phyloP scores from a whole-genome alignment of 805 yeast genomes.

The Pichia sporocuriosa region DNA sequence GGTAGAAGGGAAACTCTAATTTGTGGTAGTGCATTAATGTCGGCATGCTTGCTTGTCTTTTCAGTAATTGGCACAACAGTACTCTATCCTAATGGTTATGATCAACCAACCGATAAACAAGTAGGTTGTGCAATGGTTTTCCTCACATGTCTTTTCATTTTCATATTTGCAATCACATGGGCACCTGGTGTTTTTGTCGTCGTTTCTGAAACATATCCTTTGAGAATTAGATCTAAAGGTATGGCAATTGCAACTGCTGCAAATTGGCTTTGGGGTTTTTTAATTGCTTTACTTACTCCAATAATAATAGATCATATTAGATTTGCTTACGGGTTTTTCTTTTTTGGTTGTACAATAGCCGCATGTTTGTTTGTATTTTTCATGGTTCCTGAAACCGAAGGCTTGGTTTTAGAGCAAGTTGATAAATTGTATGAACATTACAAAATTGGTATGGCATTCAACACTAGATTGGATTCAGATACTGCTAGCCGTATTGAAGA shows the following conservation, averaged over 20 bases:
- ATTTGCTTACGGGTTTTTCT: conserved; percentile 45
- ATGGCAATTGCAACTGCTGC: conserved; percentile 61
- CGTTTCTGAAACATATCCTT: conserved; percentile 62
- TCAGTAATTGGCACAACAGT: conserved; percentile 53
- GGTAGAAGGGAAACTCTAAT: conserved; percentile 50
- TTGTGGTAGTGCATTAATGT: conserved; percentile 46
- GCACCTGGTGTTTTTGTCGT: conserved; percentile 66
- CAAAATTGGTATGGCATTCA: conserved; percentile 19
- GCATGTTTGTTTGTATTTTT: conserved; percentile 46
- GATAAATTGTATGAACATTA: conserved; percentile 37
- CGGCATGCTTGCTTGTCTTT: conserved; percentile 49
- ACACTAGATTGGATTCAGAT: conserved; percentile 1
- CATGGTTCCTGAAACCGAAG: conserved; percentile 47
- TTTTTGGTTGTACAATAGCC: conserved; percentile 30
- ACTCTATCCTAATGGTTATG: conserved; percentile 35
- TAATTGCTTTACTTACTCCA: conserved; percentile 49
- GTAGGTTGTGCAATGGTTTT: conserved; percentile 58
- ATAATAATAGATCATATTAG: conserved; percentile 43
- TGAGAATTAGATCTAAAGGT: conserved; percentile 53
- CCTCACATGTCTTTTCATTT: conserved; percentile 55
- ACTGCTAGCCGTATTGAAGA: neutral
- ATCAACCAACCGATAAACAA: conserved; percentile 35
- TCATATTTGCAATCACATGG: conserved; percentile 66
- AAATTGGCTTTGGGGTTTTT: conserved; percentile 57
- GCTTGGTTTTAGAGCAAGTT: conserved; percentile 46